These are phyloP conservation scores for Karstenula rhodostoma DNA, from an alignment of 2,329 filamentous ascomycete species.

Conservation along the genomic window DNA sequence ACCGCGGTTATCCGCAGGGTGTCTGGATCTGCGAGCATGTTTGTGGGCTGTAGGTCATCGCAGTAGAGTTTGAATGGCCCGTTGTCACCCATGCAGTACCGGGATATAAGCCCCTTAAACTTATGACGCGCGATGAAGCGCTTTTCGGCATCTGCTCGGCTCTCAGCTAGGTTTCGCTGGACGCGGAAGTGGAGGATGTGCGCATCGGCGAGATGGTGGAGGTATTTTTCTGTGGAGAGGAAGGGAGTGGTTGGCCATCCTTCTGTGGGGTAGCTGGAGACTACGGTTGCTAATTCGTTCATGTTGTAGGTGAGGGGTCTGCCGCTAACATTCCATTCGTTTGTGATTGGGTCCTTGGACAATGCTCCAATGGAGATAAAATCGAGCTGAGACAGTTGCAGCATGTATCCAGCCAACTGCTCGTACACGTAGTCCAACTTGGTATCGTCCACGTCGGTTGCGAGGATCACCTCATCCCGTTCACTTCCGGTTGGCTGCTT, in stretches of 20 bases:
- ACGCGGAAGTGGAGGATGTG: constrained; percentile 31
- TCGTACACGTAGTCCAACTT: constrained; percentile 30
- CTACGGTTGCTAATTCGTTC: constrained; percentile 34
- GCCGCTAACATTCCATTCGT: constrained; percentile 41
- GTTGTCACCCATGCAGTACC: constrained; percentile 23
- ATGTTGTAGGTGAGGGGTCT: constrained; percentile 31
- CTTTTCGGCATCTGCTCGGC: constrained; percentile 31
- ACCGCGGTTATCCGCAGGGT: constrained; percentile 49
- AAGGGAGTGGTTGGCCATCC: too few relatives aligned
- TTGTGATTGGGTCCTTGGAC: constrained; percentile 33
- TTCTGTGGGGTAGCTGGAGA: constrained; percentile 40
- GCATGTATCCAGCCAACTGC: constrained; percentile 29
- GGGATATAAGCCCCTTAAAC: constrained; percentile 23
- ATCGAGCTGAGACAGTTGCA: constrained; percentile 24
- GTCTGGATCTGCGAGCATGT: constrained; percentile 51
- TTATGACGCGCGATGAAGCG: constrained; percentile 32
- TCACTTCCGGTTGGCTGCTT: constrained; percentile 26
- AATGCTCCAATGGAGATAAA: constrained; percentile 40
- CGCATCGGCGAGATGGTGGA: constrained; percentile 21
- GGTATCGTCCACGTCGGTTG: constrained; percentile 18
- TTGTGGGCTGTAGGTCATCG: constrained; percentile 50
- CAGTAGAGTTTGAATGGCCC: constrained; percentile 49
- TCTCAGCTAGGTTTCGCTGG: constrained; percentile 34
- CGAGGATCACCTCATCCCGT: constrained; percentile 27
- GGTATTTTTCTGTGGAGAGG: too few relatives aligned